Percentiles rank a stretch among this genome's conserved stretches.
phyloP scores from a whole-genome alignment of 78 protist species.

The Dictyostelium firmibasis region DNA sequence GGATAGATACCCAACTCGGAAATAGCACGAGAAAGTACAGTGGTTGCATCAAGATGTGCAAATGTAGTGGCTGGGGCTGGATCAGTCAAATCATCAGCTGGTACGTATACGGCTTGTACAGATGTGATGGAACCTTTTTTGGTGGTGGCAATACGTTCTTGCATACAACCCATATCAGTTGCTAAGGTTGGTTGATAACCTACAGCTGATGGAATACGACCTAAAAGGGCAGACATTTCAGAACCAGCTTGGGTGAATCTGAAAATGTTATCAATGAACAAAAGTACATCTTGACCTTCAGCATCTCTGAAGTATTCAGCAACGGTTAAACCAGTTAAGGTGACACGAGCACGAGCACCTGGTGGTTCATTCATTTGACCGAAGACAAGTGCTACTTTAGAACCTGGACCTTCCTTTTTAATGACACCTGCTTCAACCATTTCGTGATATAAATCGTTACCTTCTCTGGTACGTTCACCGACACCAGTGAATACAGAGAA shows the following conservation, averaged over 20 bases:
- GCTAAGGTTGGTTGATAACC: constrained; percentile 99
- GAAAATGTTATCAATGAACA: constrained; percentile 99
- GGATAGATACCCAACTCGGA: constrained; percentile 99
- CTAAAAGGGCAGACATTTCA: constrained; percentile 99
- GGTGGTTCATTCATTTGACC: constrained; percentile 99
- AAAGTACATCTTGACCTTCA: constrained; percentile 98
- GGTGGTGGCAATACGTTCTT: constrained; percentile 99
- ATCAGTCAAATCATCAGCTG: constrained; percentile 99
- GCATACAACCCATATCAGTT: constrained; percentile 98
- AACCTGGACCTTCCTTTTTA: constrained; percentile 88
- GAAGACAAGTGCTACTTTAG: constrained; percentile 98
- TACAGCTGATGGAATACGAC: constrained; percentile 99
- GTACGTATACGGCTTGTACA: constrained; percentile 99
- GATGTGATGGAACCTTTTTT: constrained; percentile 98
- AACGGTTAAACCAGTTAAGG: constrained; percentile 97
- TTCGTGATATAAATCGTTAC: constrained; percentile 99
- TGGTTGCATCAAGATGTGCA: constrained; percentile 99
- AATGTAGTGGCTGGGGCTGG: constrained; percentile 99
- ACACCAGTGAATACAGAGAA: constrained; percentile 99
- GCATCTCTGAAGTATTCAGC: constrained; percentile 99
- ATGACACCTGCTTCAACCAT: constrained; percentile 98
- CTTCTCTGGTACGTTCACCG: constrained; percentile 99
- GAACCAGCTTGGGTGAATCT: constrained; percentile 99
- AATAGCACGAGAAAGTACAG: constrained; percentile 97
- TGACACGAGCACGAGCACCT: constrained; percentile 99